phyloP scores from a whole-genome alignment of 164 flowering plant species.

The Tetrastigma voinierianum region DNA sequence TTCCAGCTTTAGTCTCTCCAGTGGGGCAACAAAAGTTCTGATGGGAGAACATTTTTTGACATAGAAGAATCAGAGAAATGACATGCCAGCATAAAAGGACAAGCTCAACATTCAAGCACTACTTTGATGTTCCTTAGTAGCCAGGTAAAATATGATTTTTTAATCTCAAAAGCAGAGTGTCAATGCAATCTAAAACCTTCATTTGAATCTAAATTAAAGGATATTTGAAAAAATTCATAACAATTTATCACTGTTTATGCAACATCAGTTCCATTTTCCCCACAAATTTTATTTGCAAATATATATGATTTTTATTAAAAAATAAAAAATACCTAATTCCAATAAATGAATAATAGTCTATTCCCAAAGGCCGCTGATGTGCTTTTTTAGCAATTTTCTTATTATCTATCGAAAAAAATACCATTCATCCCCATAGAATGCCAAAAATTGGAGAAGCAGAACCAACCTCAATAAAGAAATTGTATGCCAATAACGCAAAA shows the following conservation, averaged over 20 bases:
- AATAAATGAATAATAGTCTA: too few relatives aligned
- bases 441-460: too few relatives aligned
- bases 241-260: neutral
- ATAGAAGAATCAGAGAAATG: conserved; percentile 5
- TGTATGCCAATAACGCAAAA: neutral
- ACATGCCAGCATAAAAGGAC: neutral
- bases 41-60: conserved; percentile 15
- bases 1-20: conserved; percentile 94
- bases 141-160: neutral
- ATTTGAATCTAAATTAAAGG: neutral
- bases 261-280: neutral
- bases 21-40: conserved; percentile 92
- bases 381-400: too few relatives aligned
- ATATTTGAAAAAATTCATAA: neutral
- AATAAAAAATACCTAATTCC: too few relatives aligned
- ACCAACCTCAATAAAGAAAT: too few relatives aligned
- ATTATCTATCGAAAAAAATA: too few relatives aligned
- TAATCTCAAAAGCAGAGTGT: neutral
- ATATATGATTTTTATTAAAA: too few relatives aligned
- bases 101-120: neutral
- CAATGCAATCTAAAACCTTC: neutral
- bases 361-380: too few relatives aligned
- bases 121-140: neutral
- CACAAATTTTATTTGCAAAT: neutral
- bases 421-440: too few relatives aligned